These are phyloP conservation scores for Penicillium ucsense DNA, from an alignment of 495 filamentous ascomycete genomes.

Conservation along the genomic window DNA sequence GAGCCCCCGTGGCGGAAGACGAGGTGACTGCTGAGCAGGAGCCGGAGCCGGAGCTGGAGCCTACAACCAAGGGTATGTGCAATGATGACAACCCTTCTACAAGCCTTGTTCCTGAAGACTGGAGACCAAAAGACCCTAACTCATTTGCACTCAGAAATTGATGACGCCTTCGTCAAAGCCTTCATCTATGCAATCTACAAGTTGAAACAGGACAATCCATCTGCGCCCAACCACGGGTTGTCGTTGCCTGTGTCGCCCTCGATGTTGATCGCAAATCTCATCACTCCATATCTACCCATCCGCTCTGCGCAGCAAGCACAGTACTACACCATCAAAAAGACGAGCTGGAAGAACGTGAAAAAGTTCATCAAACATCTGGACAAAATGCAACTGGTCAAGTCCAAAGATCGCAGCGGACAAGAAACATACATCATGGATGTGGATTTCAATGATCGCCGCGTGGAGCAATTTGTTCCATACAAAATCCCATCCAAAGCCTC, in stretches of 20 bases:
- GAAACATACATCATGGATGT: slow-evolving; percentile 60
- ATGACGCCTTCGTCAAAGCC: slow-evolving; percentile 57
- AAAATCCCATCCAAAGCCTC: slow-evolving; percentile 40
- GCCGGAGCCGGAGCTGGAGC: slow-evolving; percentile 43
- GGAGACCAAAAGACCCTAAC: no score
- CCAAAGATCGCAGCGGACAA: slow-evolving; percentile 56
- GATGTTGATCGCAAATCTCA: slow-evolving; percentile 52
- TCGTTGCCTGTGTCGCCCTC: slow-evolving; percentile 57
- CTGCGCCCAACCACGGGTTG: slow-evolving; percentile 40
- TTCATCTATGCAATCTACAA: slow-evolving; percentile 55
- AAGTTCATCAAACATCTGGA: slow-evolving; percentile 67
- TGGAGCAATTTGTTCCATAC: slow-evolving; percentile 54
- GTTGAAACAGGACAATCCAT: slow-evolving; percentile 42
- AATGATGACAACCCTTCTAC: no score
- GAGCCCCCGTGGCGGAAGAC: slow-evolving; percentile 3
- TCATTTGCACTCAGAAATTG: slow-evolving; percentile 44
- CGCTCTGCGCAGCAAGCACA: slow-evolving; percentile 44
- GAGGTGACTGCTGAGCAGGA: slow-evolving; percentile 25
- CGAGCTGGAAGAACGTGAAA: slow-evolving; percentile 63
- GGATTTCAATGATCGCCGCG: slow-evolving; percentile 48
- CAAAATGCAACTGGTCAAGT: slow-evolving; percentile 51
- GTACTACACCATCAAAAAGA: slow-evolving; percentile 62
- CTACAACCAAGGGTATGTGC: slow-evolving; percentile 45
- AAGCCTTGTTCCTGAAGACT: no score
- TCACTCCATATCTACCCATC: slow-evolving; percentile 59